Base-by-base conservation (phyloP, 352 stramenopile genomes). In the Phytophthora crassamura region DNA sequence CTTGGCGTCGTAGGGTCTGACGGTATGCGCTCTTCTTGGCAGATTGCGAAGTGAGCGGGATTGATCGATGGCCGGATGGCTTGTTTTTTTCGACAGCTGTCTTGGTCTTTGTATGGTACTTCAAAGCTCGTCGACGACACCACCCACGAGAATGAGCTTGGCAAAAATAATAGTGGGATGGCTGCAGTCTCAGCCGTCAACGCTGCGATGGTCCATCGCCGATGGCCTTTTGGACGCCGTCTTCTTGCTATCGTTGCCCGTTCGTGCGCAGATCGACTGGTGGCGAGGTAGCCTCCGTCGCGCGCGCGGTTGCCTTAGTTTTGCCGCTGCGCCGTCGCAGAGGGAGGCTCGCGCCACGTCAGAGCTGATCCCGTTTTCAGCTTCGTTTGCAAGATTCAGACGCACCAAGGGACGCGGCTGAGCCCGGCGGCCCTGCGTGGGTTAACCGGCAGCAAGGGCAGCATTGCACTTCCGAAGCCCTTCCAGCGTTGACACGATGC, bases 81-180 rank as follows among this genome's bases (percentile, higher is more conserved):
- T 64, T 45, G 52, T n/a, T n/a, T 63, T 63, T 63, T 41, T 42
- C n/a, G 11, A 30, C 15, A 47, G 46, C 60, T 68, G 60, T 68
- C 60, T 68, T 43, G 56, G 34, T 49, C 15, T 64, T 64, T 64
- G 57, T 64, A 64, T 64, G 46, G 28, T 45, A 38, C 7, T 7
- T 32, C 10, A 42, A 22, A n/a, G 32, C 33, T 20, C 16, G 18
- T 22, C 35, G 2, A 7, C 3, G 20, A 36, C 35, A 15, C 11
- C 41, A 34, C 18, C 22, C 43, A 50, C 43, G 43, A 50, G 49
- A 50, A 30, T 30, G 22, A 25, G 22, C 22, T 25, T 25, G 22
- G 22, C n/a, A n/a, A n/a, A n/a, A n/a, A n/a, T n/a, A n/a, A 54
- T 8, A 63, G 34, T 53, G 54, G 20, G 41, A 43, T 43, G 25